A percentile compares a stretch with the other conserved stretches of the same genome.
Evolutionary conservation across 441 rosid species (phyloP).

Genomic region (Gossypium gossypioides): DNA sequence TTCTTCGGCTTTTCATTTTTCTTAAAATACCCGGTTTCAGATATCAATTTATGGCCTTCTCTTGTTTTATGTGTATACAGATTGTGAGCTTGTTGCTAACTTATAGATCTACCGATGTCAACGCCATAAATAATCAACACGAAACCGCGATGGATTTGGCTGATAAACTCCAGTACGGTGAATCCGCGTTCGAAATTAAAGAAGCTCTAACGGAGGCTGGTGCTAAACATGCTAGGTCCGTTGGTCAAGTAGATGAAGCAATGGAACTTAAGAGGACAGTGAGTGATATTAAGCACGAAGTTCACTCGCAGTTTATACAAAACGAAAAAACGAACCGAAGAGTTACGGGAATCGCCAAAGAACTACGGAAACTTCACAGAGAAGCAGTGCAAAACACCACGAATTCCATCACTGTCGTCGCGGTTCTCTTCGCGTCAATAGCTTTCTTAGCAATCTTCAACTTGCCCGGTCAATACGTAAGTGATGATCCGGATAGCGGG

Average conservation of each 20-base stretch:
- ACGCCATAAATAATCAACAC: slow-evolving; percentile 58
- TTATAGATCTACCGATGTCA: slow-evolving; percentile 52
- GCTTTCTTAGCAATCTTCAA: slow-evolving; percentile 87
- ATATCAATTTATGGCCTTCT: neutral
- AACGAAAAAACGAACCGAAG: slow-evolving; percentile 78
- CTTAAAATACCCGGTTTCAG: neutral
- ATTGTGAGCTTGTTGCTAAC: slow-evolving; percentile 50
- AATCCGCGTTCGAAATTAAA: slow-evolving; percentile 50
- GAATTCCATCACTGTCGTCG: slow-evolving; percentile 82
- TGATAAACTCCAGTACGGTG: slow-evolving; percentile 79
- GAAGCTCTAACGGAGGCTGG: slow-evolving; percentile 80
- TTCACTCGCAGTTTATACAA: slow-evolving; percentile 72
- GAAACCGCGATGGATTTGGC: slow-evolving; percentile 97
- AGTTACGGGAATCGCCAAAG: slow-evolving; percentile 89
- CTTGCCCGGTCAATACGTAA: slow-evolving; percentile 73
- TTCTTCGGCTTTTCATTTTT: neutral
- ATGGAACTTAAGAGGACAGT: slow-evolving; percentile 89
- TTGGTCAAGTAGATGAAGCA: slow-evolving; percentile 65
- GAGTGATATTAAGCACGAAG: slow-evolving; percentile 95
- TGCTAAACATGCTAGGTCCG: slow-evolving; percentile 67
- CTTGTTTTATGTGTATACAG: slow-evolving; percentile 23
- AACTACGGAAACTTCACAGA: slow-evolving; percentile 73
- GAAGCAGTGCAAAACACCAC: slow-evolving; percentile 95
- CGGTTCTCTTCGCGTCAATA: slow-evolving; percentile 84
- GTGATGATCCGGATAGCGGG: slow-evolving; percentile 34